phyloP scores from a whole-genome alignment of 2,329 filamentous ascomycete species.

The Diaporthe longicolla region DNA sequence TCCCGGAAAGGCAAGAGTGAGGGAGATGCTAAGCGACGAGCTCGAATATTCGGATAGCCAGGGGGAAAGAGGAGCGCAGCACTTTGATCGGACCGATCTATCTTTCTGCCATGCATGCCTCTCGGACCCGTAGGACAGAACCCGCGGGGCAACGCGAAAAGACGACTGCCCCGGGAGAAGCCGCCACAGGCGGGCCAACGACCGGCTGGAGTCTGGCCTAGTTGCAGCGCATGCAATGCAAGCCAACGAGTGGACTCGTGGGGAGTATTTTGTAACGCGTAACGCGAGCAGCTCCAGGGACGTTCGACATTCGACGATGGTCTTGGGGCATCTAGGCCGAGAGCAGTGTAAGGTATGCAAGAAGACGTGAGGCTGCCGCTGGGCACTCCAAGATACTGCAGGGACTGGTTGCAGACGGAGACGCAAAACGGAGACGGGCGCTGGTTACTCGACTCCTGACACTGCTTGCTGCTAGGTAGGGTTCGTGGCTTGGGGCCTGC shows the following conservation, averaged over 20 bases:
- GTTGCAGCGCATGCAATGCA: slow-evolving; percentile 29
- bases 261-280: slow-evolving; percentile 21
- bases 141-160: slow-evolving; percentile 34
- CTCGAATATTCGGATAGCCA: slow-evolving; percentile 30
- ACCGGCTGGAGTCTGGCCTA: slow-evolving; percentile 12
- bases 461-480: slow-evolving; percentile 19
- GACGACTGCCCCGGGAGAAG: slow-evolving; percentile 25
- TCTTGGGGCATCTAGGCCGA: slow-evolving; percentile 46
- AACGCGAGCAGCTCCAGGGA: slow-evolving; percentile 32
- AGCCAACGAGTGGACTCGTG: slow-evolving; percentile 22
- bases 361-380: slow-evolving; percentile 46
- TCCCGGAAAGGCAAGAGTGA: slow-evolving; percentile 9
- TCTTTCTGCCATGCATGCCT: slow-evolving; percentile 32
- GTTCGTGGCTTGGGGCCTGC: slow-evolving; percentile 25
- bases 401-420: slow-evolving; percentile 42
- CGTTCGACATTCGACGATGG: slow-evolving; percentile 38
- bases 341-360: slow-evolving; percentile 41
- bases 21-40: slow-evolving; percentile 25
- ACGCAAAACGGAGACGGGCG: slow-evolving; percentile 25
- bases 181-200: slow-evolving; percentile 22
- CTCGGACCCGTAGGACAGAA: slow-evolving; percentile 34
- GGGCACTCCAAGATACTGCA: slow-evolving; percentile 45
- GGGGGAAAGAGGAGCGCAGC: slow-evolving; percentile 23
- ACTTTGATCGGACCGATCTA: slow-evolving; percentile 40
- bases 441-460: slow-evolving; percentile 35